Percentiles rank a stretch among this genome's conserved stretches.
Evolutionary conservation across 1,139 yeast species (phyloP).

Genomic region (Geotrichum klebahnii): DNA sequence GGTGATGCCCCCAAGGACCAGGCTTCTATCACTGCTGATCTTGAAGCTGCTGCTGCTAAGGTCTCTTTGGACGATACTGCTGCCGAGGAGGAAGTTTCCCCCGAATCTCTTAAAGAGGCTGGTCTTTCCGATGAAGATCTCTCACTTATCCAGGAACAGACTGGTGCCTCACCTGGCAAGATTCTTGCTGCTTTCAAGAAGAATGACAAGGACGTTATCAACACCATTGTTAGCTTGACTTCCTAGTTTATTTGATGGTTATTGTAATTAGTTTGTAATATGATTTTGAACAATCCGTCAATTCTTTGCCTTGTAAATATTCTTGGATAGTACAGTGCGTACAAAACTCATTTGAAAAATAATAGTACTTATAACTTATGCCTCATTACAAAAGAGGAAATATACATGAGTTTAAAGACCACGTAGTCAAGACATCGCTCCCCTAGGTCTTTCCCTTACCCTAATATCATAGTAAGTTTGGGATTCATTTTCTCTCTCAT

Average conservation of each 20-base stretch:
- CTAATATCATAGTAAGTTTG: too few species aligned
- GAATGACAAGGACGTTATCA: slow-evolving; percentile 91
- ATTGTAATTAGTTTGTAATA: not conserved
- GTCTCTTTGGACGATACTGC: slow-evolving; percentile 34
- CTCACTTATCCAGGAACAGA: slow-evolving; percentile 81
- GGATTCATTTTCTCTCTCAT: too few species aligned
- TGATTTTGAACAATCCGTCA: not conserved
- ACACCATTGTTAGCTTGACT: slow-evolving; percentile 82
- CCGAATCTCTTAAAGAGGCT: slow-evolving; percentile 69
- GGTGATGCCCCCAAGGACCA: slow-evolving; percentile 54
- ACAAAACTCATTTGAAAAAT: not conserved
- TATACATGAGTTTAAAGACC: too few species aligned
- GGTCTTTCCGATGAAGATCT: slow-evolving; percentile 79
- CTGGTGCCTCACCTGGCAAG: slow-evolving; percentile 80
- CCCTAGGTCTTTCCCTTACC: too few species aligned
- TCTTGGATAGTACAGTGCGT: too few species aligned
- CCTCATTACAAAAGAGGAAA: too few species aligned
- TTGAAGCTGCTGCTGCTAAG: slow-evolving; percentile 70
- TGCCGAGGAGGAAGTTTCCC: slow-evolving; percentile 51
- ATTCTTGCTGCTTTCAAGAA: slow-evolving; percentile 87
- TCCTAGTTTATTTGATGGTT: slow-evolving; percentile 24
- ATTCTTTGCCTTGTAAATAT: too few species aligned
- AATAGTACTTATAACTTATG: too few species aligned
- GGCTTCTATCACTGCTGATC: slow-evolving; percentile 84
- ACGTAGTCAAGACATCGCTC: too few species aligned